A percentile compares a stretch with the other conserved stretches of the same genome.
Evolutionary conservation across 139 green algal species (phyloP).

Genomic region (Eudorina sp.): DNA sequence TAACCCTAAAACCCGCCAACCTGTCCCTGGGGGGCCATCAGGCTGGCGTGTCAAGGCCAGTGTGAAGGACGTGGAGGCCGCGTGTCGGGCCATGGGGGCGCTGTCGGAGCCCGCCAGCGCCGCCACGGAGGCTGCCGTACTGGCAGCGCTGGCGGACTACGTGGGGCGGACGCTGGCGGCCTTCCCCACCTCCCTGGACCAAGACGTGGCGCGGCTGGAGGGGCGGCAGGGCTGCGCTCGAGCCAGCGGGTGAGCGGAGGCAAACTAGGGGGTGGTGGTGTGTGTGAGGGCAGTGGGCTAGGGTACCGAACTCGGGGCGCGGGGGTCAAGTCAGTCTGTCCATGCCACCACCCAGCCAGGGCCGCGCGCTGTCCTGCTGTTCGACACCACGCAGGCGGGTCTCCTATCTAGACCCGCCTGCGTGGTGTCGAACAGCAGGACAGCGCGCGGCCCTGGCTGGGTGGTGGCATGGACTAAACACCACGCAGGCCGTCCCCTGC

Average conservation of each 20-base stretch:
- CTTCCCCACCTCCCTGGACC: conserved; percentile 54
- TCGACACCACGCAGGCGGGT: neutral
- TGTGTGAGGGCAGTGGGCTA: no score
- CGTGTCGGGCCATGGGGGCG: conserved; percentile 58
- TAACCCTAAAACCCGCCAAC: no score
- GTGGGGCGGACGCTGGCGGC: conserved; percentile 2
- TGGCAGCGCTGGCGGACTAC: conserved; percentile 35
- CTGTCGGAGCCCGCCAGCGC: conserved; percentile 45
- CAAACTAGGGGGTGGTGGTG: neutral
- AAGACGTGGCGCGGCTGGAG: conserved; percentile 54
- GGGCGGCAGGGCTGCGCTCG: neutral
- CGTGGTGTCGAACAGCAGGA: neutral
- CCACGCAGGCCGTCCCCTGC: no score
- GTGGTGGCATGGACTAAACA: no score
- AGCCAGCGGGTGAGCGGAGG: neutral
- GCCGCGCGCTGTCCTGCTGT: neutral
- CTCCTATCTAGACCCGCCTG: neutral
- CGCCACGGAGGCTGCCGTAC: conserved; percentile 49
- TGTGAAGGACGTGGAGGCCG: conserved; percentile 40
- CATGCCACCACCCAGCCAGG: neutral
- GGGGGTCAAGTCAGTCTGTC: neutral
- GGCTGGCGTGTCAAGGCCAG: conserved; percentile 58
- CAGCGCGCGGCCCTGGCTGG: neutral
- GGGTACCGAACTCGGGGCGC: no score
- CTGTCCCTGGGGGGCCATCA: neutral